Evolutionary conservation across 1,284 basidiomycete genomes (phyloP).

Genomic region (Rhodotorula sp.): DNA sequence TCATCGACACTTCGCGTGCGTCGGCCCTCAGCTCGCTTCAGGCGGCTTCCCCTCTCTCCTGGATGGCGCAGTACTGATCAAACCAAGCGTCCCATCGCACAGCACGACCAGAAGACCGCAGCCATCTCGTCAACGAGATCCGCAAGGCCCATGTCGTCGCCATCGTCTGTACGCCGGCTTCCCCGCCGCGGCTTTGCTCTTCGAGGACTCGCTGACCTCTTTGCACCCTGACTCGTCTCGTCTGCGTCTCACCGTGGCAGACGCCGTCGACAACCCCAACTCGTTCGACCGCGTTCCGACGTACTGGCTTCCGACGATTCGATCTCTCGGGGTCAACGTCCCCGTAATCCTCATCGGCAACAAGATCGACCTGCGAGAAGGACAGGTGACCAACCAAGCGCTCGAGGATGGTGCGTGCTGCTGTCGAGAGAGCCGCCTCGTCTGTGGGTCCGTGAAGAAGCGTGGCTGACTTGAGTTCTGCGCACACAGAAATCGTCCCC

Average conservation of each 20-base stretch:
- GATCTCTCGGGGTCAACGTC: slow-evolving; percentile 91
- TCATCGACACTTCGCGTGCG: slow-evolving; percentile 87
- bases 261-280: slow-evolving; percentile 90
- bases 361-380: slow-evolving; percentile 93
- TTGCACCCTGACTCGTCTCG: not conserved
- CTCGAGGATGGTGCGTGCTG: slow-evolving; percentile 68
- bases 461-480: not conserved
- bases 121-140: slow-evolving; percentile 89
- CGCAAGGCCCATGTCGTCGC: slow-evolving; percentile 97
- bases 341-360: slow-evolving; percentile 97
- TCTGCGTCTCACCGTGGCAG: not conserved
- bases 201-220: not conserved
- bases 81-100: slow-evolving; percentile 26
- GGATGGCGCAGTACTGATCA: not conserved
- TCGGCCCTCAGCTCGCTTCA: not conserved
- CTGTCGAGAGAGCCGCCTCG: not conserved
- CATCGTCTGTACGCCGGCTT: slow-evolving; percentile 64
- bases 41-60: slow-evolving; percentile 31
- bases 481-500: slow-evolving; percentile 67
- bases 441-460: too few relatives aligned
- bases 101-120: slow-evolving; percentile 76
- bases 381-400: slow-evolving; percentile 89
- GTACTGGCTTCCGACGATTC: slow-evolving; percentile 98
- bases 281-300: slow-evolving; percentile 96
- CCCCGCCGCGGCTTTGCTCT: not conserved